phyloP scores from a whole-genome alignment of 2,329 filamentous ascomycete species.

The Ophiostoma quercus region DNA sequence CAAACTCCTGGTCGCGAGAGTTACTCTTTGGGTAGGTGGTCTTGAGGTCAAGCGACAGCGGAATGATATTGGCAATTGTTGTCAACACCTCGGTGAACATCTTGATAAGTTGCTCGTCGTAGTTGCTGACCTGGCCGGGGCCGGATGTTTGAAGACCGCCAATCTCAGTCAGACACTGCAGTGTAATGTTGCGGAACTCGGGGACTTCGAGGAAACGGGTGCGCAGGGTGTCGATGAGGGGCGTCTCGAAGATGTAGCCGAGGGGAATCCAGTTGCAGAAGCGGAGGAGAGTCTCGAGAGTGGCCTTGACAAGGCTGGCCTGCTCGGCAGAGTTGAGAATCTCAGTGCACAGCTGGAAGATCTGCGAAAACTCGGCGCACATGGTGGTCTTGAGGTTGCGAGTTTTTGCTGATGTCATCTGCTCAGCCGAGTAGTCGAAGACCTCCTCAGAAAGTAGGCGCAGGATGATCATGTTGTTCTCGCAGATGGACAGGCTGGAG shows the following conservation, averaged over 20 bases:
- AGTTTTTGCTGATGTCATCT: slow-evolving; percentile 98
- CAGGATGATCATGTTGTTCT: slow-evolving; percentile 99
- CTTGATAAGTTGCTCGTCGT: slow-evolving; percentile 91
- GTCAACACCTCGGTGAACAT: slow-evolving; percentile 98
- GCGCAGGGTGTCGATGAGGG: slow-evolving; percentile 88
- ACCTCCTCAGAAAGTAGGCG: slow-evolving; percentile 94
- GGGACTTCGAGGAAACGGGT: slow-evolving; percentile 88
- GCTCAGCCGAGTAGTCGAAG: slow-evolving; percentile 96
- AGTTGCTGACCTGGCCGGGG: slow-evolving; percentile 62
- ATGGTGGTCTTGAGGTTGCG: slow-evolving; percentile 96
- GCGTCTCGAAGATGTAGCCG: slow-evolving; percentile 97
- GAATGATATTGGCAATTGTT: slow-evolving; percentile 88
- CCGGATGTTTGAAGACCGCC: slow-evolving; percentile 82
- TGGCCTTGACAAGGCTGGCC: slow-evolving; percentile 87
- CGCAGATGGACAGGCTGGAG: slow-evolving; percentile 92
- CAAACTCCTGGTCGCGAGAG: slow-evolving; percentile 90
- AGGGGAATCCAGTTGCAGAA: slow-evolving; percentile 99
- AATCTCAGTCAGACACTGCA: slow-evolving; percentile 97
- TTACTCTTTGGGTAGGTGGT: slow-evolving; percentile 87
- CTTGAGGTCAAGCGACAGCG: slow-evolving; percentile 83
- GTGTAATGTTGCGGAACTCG: slow-evolving; percentile 92
- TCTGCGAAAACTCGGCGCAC: slow-evolving; percentile 97
- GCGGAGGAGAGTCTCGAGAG: slow-evolving; percentile 86
- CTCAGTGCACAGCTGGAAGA: slow-evolving; percentile 96
- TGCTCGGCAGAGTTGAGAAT: slow-evolving; percentile 84